Evolutionary conservation across 2,329 filamentous ascomycete species (phyloP).

Genomic region (Sclerotinia glacialis): DNA sequence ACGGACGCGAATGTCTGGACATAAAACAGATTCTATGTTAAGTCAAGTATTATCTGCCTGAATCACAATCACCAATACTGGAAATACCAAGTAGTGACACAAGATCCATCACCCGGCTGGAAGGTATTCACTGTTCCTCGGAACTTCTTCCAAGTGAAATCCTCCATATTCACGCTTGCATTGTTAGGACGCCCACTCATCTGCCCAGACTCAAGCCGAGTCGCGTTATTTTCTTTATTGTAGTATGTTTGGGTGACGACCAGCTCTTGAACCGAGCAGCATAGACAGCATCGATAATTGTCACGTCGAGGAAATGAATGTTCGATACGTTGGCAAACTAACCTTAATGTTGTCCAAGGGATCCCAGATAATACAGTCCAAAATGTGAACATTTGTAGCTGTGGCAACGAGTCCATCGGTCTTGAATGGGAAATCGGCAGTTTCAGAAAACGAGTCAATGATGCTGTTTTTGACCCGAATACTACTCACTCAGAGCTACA

Average conservation of each 20-base stretch:
- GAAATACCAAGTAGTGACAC: conserved; percentile 34
- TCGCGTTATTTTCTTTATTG: conserved; percentile 42
- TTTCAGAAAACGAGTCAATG: conserved; percentile 36
- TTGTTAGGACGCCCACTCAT: conserved; percentile 40
- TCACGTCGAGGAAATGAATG: conserved; percentile 45
- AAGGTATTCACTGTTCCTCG: conserved; percentile 45
- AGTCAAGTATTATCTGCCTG: too few species aligned
- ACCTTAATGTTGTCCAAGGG: conserved; percentile 42
- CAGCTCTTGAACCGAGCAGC: conserved; percentile 47
- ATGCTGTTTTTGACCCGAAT: conserved; percentile 44
- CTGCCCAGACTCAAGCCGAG: conserved; percentile 33
- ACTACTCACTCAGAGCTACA: conserved; percentile 43
- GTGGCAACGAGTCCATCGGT: conserved; percentile 41
- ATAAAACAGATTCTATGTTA: too few species aligned
- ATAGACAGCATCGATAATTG: conserved; percentile 44
- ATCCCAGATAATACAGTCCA: conserved; percentile 42
- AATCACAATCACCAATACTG: too few species aligned
- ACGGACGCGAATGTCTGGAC: too few species aligned
- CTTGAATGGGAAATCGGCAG: conserved; percentile 26
- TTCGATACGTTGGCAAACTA: conserved; percentile 44
- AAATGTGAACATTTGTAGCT: conserved; percentile 38
- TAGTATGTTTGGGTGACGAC: conserved; percentile 47
- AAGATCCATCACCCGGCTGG: conserved; percentile 45
- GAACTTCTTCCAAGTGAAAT: conserved; percentile 45
- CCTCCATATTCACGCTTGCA: conserved; percentile 43